Base-by-base conservation (phyloP, 345 rosid genomes). In the Eucalyptus guilfoylei region DNA sequence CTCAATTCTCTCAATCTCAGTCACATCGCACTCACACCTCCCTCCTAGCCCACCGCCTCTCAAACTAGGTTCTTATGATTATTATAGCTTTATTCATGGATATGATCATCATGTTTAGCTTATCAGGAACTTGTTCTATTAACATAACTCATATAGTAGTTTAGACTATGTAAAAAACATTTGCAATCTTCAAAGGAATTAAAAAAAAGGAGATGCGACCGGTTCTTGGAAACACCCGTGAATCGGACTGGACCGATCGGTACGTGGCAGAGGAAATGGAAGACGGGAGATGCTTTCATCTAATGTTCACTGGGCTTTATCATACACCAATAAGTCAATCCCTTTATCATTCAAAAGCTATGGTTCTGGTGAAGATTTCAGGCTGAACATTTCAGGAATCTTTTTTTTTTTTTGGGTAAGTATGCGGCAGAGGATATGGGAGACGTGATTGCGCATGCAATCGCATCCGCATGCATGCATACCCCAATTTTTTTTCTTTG, bases 161-260 rank as follows among this genome's bases (percentile, higher is more conserved):
- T 55, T 10, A 55, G 30, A 55, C 3, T 24, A 24, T 24, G 13
- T 5, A 23, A 55, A 55, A 13, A 55, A 55, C 62, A 23, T 5
- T 55, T 9, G 28, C 6, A 55, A 1, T 55, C 30, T 55, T 55
- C 10, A 28, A 10, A 55, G 30, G 62, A 10, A 55, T 55, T 1
- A 15, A 50, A 16, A 52, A 55, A 55, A 55, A 5, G 14, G 28
- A 55, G 62, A 55, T 2, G 30, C 1, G 6, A 55, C 62, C 62
- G 0, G 6, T 55, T 55, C 1, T 55, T 55, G 62, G 30, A 55
- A 55, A 1, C 6, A 10, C 3, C 6, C 2, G 1, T 0, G 30
- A 55, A 55, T 0, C 2, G 30, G 13, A 55, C 62, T 11, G 13
- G 30, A 55, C 62, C 3, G 6, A 55, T 23, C 1, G 6, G 62